A percentile compares a stretch with the other conserved stretches of the same genome.
phyloP scores from a whole-genome alignment of 768 basidiomycete species.

The Leccinellum rugosiceps region DNA sequence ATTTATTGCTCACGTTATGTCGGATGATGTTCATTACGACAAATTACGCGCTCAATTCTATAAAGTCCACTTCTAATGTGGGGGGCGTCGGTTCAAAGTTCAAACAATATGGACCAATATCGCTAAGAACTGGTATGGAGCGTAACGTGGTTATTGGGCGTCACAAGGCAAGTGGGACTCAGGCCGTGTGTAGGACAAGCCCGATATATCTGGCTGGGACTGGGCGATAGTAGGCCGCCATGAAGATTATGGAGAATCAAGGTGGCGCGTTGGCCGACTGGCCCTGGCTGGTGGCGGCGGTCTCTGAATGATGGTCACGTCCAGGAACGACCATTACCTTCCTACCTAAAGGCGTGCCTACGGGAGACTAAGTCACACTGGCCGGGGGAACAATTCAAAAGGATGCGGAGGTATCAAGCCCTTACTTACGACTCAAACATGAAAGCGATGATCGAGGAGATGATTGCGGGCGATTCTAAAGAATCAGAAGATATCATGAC shows the following conservation, averaged over 20 bases:
- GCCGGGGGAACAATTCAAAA: no score
- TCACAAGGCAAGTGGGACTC: constrained; percentile 8
- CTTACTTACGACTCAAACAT: no score
- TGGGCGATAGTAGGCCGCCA: constrained; percentile 43
- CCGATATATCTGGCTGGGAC: not conserved
- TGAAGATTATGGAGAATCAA: constrained; percentile 60
- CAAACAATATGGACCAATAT: constrained; percentile 54
- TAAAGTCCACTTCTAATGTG: constrained; percentile 11
- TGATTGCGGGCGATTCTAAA: no score
- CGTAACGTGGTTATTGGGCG: constrained; percentile 17
- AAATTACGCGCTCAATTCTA: not conserved
- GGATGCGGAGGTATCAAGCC: no score
- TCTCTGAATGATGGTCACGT: constrained; percentile 36
- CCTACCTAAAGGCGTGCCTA: no score
- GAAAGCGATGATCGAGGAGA: no score
- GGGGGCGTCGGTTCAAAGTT: constrained; percentile 47
- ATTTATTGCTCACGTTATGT: not conserved
- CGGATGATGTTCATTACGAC: no score
- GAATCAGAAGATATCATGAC: no score
- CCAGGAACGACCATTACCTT: no score
- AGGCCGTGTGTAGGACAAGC: not conserved
- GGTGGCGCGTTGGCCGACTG: constrained; percentile 31
- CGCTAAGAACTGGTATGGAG: constrained; percentile 42
- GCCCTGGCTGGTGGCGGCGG: constrained; percentile 46
- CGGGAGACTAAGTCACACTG: no score